A percentile compares a stretch with the other conserved stretches of the same genome.
Conservation (phyloP, 1,284 basidiomycete species). For the Papiliotrema laurentii region DNA sequence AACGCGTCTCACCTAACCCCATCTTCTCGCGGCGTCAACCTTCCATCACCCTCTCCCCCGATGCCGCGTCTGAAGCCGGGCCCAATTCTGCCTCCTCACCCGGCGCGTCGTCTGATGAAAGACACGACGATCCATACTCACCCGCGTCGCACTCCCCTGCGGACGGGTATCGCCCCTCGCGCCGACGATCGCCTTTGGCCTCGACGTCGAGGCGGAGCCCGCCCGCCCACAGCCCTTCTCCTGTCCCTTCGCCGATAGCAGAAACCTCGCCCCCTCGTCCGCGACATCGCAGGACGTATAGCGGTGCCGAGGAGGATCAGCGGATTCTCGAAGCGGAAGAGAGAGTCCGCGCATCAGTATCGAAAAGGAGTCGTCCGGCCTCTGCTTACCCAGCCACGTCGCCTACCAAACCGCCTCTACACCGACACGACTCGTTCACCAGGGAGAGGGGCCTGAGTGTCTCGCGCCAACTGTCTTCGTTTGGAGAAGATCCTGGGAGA, state of each 20-base stretch:
- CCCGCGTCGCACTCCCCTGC: no score
- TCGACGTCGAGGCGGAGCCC: not conserved
- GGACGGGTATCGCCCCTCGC: not conserved
- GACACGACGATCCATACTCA: no score
- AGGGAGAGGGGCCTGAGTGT: not conserved
- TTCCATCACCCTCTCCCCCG: no score
- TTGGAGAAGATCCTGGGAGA: not conserved
- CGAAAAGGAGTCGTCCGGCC: not conserved
- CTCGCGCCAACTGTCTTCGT: not conserved
- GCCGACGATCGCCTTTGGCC: not conserved
- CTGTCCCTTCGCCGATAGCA: not conserved
- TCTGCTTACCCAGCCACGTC: not conserved
- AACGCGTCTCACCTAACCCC: no score
- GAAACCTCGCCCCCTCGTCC: not conserved
- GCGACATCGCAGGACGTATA: not conserved
- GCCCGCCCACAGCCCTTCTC: not conserved
- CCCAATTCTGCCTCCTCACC: no score
- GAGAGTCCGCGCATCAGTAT: slow-evolving; percentile 10
- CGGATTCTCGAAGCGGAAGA: slow-evolving; percentile 37
- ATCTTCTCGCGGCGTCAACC: no score
- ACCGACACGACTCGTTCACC: not conserved
- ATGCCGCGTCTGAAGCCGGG: no score
- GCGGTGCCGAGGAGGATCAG: slow-evolving; percentile 21
- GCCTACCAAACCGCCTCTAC: not conserved
- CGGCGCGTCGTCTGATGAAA: no score